Evolutionary conservation across 495 filamentous ascomycete species (phyloP), one percentile per base, ranked within the genome.

Genomic region (Astrocystis sublimbata): DNA sequence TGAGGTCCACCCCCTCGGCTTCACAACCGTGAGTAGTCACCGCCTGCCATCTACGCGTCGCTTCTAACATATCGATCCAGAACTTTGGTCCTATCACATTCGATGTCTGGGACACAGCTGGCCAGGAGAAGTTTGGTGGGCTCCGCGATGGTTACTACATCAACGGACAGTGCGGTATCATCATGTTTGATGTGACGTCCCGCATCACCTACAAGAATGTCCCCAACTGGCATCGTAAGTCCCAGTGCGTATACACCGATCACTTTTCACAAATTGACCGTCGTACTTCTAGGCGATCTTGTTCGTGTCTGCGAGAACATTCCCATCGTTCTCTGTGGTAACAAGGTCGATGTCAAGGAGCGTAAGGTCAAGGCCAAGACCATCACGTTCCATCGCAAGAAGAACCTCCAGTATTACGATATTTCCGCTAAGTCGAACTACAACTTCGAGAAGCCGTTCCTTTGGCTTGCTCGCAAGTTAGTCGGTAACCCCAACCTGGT

Each of bases 171-270:
- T 97, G 94, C 77, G 96, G 96, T 82, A 96, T 99, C 85, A 98
- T 99, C 88, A 99, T 99, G 96, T 99, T 99, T 81, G 96, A 99
- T 78, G 96, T 99, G 60, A 99, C 96, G 50, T 98, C 96, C 65
- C 92, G 96, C 76, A 99, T 99, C 78, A 99, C 96, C 74, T 99
- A 99, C 88, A 99, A 99, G 90, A 99, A 99, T 84, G 96, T 99
- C 61, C 96, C 96, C 77, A 98, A 98, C 90, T 99, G 96, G 96
- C 96, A 99, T 79, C 96, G 96, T 97, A 87, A 80, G 92, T 88
- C 53, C 28, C 21, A 24, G 38, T 41, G 33, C 33, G 23, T 51
- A 15, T 9, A 17, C 30, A 47, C 13, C 17, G 41, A 35, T 36
- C 15, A 33, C 50, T 24, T 13, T 23, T n/a, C n/a, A n/a, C n/a